Conservation (phyloP, 2,329 filamentous ascomycete genomes). For the Elsinoe ampelina region DNA sequence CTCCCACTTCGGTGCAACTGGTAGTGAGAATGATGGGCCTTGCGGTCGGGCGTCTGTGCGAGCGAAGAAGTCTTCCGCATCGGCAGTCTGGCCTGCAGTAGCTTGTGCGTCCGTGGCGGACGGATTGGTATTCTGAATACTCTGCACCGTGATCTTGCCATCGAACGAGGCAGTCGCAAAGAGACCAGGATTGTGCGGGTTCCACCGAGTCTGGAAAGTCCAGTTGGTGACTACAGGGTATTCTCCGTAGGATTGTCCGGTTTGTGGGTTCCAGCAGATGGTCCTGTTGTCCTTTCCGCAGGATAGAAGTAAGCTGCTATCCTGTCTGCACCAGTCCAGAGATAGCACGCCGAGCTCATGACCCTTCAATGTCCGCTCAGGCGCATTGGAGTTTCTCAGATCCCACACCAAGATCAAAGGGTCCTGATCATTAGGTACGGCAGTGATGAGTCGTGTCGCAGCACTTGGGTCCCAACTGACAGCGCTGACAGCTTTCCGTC, state of each 20-base stretch:
- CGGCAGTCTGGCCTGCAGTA: slow-evolving; percentile 56
- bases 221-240: slow-evolving; percentile 98
- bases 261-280: slow-evolving; percentile 92
- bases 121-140: slow-evolving; percentile 79
- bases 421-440: slow-evolving; percentile 78
- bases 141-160: slow-evolving; percentile 89
- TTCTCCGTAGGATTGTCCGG: slow-evolving; percentile 77
- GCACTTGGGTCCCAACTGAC: slow-evolving; percentile 96
- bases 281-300: slow-evolving; percentile 96
- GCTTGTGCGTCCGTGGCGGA: slow-evolving; percentile 56
- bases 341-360: slow-evolving; percentile 92
- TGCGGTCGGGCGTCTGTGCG: slow-evolving; percentile 88
- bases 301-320: slow-evolving; percentile 79
- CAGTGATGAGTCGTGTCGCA: slow-evolving; percentile 85
- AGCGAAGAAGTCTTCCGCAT: slow-evolving; percentile 94
- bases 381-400: slow-evolving; percentile 88
- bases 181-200: slow-evolving; percentile 83
- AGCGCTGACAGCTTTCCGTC: slow-evolving; percentile 85
- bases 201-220: slow-evolving; percentile 93
- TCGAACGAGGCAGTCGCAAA: slow-evolving; percentile 95
- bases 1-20: slow-evolving; percentile 82
- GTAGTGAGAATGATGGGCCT: slow-evolving; percentile 76
- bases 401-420: slow-evolving; percentile 92
- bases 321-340: slow-evolving; percentile 89
- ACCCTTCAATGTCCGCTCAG: slow-evolving; percentile 78